Evolutionary conservation across 768 basidiomycete species (phyloP).

Genomic region (Agaricus blazei): DNA sequence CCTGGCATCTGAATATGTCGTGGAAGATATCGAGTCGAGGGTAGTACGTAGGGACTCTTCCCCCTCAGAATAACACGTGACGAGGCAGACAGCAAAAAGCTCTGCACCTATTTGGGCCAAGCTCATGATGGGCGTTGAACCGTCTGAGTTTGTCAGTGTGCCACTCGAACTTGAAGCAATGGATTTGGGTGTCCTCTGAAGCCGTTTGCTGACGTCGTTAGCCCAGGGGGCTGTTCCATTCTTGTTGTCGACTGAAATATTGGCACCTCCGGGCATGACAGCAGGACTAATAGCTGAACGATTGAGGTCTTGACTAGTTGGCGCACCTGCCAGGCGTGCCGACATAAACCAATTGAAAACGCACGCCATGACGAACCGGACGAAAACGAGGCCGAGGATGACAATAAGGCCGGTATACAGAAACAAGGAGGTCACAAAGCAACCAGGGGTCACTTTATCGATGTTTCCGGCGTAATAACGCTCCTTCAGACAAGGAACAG

Average conservation of each 20-base stretch:
- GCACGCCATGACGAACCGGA: constrained; percentile 94
- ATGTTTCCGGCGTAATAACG: constrained; percentile 94
- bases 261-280: constrained; percentile 95
- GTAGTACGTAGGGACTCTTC: constrained; percentile 89
- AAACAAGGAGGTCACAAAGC: constrained; percentile 85
- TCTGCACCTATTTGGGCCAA: constrained; percentile 91
- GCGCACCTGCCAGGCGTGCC: constrained; percentile 71
- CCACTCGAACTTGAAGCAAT: constrained; percentile 48
- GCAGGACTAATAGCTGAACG: constrained; percentile 88
- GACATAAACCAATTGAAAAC: constrained; percentile 97
- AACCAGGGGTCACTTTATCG: constrained; percentile 94
- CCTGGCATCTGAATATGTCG: constrained; percentile 86
- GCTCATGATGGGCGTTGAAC: constrained; percentile 62
- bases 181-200: constrained; percentile 41
- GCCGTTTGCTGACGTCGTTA: constrained; percentile 47
- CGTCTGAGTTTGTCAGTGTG: constrained; percentile 48
- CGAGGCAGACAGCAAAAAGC: constrained; percentile 90
- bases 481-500: constrained; percentile 75
- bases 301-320: constrained; percentile 64
- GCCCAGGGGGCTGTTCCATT: constrained; percentile 96
- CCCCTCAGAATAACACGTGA: constrained; percentile 98
- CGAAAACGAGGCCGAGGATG: constrained; percentile 85
- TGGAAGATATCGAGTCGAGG: constrained; percentile 87
- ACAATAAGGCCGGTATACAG: constrained; percentile 88
- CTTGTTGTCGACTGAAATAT: constrained; percentile 85